A percentile compares a stretch with the other conserved stretches of the same genome.
phyloP scores from a whole-genome alignment of 2,329 filamentous ascomycete species.

The Aspergillus ochraceoroseus region DNA sequence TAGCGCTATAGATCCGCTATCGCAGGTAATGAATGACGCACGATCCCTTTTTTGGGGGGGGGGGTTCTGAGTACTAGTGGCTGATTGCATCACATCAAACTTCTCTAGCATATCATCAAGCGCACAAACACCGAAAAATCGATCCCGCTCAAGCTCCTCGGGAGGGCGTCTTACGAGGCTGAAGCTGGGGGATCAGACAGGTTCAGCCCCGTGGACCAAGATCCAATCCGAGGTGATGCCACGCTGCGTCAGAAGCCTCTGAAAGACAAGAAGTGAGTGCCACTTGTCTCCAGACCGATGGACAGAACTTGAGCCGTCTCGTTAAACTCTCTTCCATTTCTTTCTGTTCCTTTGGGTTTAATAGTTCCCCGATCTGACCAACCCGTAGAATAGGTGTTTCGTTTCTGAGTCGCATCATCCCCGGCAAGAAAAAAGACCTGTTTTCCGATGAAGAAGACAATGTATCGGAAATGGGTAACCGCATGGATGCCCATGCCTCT shows the following conservation, averaged over 20 bases:
- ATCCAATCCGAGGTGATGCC: conserved; percentile 30
- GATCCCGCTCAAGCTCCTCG: conserved; percentile 45
- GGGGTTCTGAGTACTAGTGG: conserved; percentile 7
- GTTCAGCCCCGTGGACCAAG: conserved; percentile 27
- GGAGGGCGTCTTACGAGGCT: conserved; percentile 40
- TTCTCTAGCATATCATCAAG: conserved; percentile 57
- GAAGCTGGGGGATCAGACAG: conserved; percentile 38
- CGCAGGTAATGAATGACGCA: conserved; percentile 49
- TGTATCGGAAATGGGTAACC: conserved; percentile 65
- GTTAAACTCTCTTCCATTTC: conserved; percentile 1
- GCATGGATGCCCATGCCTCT: conserved; percentile 74
- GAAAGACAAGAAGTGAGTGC: conserved; percentile 63
- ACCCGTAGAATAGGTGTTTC: conserved; percentile 71
- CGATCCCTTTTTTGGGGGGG: conserved; percentile 1
- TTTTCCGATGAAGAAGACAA: conserved; percentile 50
- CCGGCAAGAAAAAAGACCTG: conserved; percentile 65
- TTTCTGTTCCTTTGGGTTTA: conserved; percentile 2
- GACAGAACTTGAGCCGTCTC: background rate
- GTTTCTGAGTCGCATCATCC: conserved; percentile 81
- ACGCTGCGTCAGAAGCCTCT: conserved; percentile 31
- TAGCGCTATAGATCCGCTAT: conserved; percentile 61
- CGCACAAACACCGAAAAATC: conserved; percentile 62
- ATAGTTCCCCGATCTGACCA: conserved; percentile 1
- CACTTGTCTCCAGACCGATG: conserved; percentile 1
- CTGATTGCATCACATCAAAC: conserved; percentile 11